Base-by-base conservation (phyloP, 2,329 filamentous ascomycete species). In the Zymoseptoria pseudotritici region DNA sequence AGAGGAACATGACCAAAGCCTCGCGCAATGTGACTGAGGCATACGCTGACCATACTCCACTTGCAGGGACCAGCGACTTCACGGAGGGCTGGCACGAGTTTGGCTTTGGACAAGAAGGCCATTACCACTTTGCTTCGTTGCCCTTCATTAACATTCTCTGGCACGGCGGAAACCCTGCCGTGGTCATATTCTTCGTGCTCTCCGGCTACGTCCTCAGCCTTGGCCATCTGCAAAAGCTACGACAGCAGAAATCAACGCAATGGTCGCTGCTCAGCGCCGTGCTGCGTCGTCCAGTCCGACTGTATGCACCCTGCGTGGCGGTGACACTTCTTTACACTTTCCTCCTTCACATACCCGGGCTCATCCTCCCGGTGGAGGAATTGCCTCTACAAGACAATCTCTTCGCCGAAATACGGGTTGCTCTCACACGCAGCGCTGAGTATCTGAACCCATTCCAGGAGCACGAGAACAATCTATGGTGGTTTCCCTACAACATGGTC, bases 71-170 rank as follows among this genome's bases (percentile, higher is more conserved):
- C 11, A 42, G 36, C 17, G 58, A 57, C 56, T 55, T 61, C 50
- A 54, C 58, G 22, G 31, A 26, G 22, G 56, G 50, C n/a, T 22
- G 22, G 3, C 84, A 82, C 82, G 78, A 77, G 52, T 84, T 56
- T 17, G 58, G 63, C 11, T 63, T 57, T 21, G 61, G 61, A 4
- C 26, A 61, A 54, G 66, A 78, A 0, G 73, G 75, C 63, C 71
- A 77, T 52, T 73, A 79, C 67, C 70, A 80, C 68, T 71, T 85
- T 63, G 72, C 74, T 64, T 69, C 77, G 59, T 75, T 89, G 3
- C 86, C 85, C 5, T 77, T 79, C 1, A 69, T 89, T 31, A 78
- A 86, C 36, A 74, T 77, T 36, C 78, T 87, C 63, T 85, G 86
- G 66, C 77, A 78, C 0, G 84, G 84, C 1, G 46, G 54, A 36